These are phyloP conservation scores for Fraxinus dipetala DNA, from an alignment of 305 asterid genomes.

Conservation along the genomic window DNA sequence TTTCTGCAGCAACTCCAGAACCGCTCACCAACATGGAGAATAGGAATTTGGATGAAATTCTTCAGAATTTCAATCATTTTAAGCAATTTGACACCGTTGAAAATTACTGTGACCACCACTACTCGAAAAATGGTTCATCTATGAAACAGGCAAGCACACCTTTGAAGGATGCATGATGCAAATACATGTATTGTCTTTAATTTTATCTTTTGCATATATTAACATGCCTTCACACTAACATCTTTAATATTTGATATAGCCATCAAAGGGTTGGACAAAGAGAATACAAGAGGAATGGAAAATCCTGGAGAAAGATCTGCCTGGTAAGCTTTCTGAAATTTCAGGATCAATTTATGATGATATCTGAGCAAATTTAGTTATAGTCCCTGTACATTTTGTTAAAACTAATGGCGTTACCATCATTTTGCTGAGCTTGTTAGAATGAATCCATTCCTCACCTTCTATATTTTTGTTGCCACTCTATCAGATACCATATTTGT, in stretches of 20 bases:
- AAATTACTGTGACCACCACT: constrained; percentile 64
- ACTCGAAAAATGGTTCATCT: constrained; percentile 35
- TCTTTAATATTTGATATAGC: constrained; percentile 40
- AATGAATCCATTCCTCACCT: neutral
- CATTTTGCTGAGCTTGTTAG: neutral
- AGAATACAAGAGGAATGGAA: constrained; percentile 94
- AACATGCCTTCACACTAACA: neutral
- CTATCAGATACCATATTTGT: constrained; percentile 69
- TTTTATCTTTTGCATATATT: neutral
- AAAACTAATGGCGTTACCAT: neutral
- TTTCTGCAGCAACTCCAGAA: constrained; percentile 33
- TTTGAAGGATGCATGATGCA: neutral
- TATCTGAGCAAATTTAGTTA: neutral
- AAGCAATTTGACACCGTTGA: constrained; percentile 77
- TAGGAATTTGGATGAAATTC: constrained; percentile 41
- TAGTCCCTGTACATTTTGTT: constrained; percentile 2
- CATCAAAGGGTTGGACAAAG: constrained; percentile 71
- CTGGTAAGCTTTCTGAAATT: constrained; percentile 44
- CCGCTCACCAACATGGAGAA: constrained; percentile 22
- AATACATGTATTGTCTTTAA: neutral
- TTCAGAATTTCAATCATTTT: constrained; percentile 46
- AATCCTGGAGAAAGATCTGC: constrained; percentile 81
- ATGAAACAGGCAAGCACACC: constrained; percentile 43
- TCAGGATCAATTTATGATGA: neutral
- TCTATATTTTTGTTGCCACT: constrained; percentile 20